Percentiles rank a stretch among this genome's conserved stretches.
Conservation (phyloP, 176 grass and related monocot genomes). For the Aegilops bicornis region DNA sequence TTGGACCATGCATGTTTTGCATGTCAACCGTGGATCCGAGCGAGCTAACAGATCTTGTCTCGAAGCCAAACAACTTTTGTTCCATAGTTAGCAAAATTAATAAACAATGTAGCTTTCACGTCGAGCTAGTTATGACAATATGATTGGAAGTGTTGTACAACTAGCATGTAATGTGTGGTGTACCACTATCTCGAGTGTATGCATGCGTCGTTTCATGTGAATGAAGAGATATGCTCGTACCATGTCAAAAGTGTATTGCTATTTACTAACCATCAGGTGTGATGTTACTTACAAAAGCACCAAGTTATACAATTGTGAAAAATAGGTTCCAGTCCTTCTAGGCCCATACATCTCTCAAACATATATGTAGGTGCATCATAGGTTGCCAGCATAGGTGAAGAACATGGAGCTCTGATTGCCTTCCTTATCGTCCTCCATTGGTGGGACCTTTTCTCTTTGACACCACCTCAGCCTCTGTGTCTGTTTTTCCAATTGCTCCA, state of each 20-base stretch:
- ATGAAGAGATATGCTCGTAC: neutral
- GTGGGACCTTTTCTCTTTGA: neutral
- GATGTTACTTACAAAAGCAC: neutral
- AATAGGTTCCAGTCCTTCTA: neutral
- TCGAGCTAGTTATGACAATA: neutral
- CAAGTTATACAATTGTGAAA: neutral
- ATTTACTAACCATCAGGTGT: neutral
- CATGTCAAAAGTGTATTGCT: neutral
- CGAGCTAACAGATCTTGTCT: neutral
- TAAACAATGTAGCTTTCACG: neutral
- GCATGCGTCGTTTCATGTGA: neutral
- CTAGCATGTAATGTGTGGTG: neutral
- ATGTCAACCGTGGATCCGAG: neutral
- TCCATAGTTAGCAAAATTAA: neutral
- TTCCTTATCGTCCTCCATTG: neutral
- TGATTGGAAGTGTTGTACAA: neutral
- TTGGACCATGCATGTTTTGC: too few species aligned
- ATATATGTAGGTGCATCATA: neutral
- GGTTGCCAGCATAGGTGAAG: neutral
- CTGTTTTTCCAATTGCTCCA: conserved; percentile 26
- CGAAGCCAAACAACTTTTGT: neutral
- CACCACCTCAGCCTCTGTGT: neutral
- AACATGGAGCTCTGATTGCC: conserved; percentile 33
- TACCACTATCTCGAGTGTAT: neutral
- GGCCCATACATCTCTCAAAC: neutral